phyloP scores from a whole-genome alignment of 768 basidiomycete species.

The Lyophyllum shimeji region DNA sequence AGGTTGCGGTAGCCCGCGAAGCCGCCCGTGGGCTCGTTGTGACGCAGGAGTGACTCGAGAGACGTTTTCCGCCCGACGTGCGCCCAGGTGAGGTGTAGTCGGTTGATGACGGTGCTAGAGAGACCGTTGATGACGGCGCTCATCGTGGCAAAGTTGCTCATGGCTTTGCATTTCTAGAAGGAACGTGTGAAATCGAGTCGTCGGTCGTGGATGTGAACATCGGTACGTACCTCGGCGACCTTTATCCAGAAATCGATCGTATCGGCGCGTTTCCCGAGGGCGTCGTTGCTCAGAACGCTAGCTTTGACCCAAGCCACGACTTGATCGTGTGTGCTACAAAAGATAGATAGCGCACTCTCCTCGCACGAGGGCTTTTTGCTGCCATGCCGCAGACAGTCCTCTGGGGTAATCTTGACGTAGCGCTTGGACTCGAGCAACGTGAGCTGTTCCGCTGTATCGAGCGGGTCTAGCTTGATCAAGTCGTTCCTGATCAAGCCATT shows the following conservation, averaged over 20 bases:
- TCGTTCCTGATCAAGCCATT: constrained; percentile 66
- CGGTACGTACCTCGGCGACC: constrained; percentile 63
- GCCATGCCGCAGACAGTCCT: constrained; percentile 72
- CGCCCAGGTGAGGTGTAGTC: constrained; percentile 66
- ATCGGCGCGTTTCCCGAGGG: constrained; percentile 52
- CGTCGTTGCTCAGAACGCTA: constrained; percentile 55
- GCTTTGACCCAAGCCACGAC: constrained; percentile 66
- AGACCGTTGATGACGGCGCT: constrained; percentile 65
- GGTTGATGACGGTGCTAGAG: constrained; percentile 55
- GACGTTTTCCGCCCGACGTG: constrained; percentile 51
- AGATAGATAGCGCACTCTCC: constrained; percentile 46
- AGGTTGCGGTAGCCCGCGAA: constrained; percentile 55
- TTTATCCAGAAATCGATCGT: constrained; percentile 74
- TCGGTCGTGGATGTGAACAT: too few relatives aligned
- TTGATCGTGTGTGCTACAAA: constrained; percentile 61
- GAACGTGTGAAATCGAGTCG: neutral
- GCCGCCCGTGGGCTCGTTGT: constrained; percentile 59
- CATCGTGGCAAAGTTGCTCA: constrained; percentile 70
- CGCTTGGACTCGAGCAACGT: constrained; percentile 70
- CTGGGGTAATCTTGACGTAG: constrained; percentile 67
- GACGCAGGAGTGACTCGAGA: constrained; percentile 51
- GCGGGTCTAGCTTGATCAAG: constrained; percentile 62
- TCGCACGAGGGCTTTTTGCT: constrained; percentile 38
- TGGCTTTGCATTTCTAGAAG: constrained; percentile 56
- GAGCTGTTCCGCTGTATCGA: constrained; percentile 77